Base-by-base conservation (phyloP, 2,329 filamentous ascomycete species). In the Ascocoryne sarcoides region DNA sequence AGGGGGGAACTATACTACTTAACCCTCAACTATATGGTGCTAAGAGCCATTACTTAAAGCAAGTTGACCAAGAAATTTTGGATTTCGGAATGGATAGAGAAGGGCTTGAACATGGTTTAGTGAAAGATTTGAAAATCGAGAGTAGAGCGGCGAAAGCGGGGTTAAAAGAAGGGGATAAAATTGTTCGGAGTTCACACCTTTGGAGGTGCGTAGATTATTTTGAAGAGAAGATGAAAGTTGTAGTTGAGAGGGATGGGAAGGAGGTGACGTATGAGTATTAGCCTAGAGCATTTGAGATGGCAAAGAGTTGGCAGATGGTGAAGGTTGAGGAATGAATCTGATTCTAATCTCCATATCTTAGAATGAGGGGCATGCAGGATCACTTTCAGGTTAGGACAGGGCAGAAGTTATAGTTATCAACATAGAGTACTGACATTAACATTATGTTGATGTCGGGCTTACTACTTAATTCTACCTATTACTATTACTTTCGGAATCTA, bases 251-350 rank as follows among this genome's bases (percentile, higher is more conserved):
- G 16, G 38, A 42, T 5, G 49, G 37, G 0, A 37, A 36, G 7
- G 33, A 43, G n/a, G 31, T 38, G 10, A 36, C 31, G 23, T 23
- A 50, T 4, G 45, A 34, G 10, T 53, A 51, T 28, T 50, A 48
- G 50, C 51, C 50, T 3, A 45, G 54, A 37, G 35, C 38, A 4
- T 48, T 37, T 36, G 41, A 49, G 16, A 45, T 44, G 23, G 48
- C 37, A 1, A 40, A 43, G 20, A 47, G 47, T 37, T 55, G 50
- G 51, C 37, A 51, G 39, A 48, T 53, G 36, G 54, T 52, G 30
- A 56, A 52, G 9, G 46, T 51, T 3, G 51, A 53, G 15, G 51
- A 57, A 26, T n/a, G n/a, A n/a, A n/a, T n/a, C n/a, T n/a, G n/a
- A n/a, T n/a, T n/a, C n/a, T n/a, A n/a, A n/a, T n/a, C n/a, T n/a